Evolutionary conservation across 768 basidiomycete genomes (phyloP), one percentile per base, ranked within the genome.

Genomic region (Crassisporium funariophilum): DNA sequence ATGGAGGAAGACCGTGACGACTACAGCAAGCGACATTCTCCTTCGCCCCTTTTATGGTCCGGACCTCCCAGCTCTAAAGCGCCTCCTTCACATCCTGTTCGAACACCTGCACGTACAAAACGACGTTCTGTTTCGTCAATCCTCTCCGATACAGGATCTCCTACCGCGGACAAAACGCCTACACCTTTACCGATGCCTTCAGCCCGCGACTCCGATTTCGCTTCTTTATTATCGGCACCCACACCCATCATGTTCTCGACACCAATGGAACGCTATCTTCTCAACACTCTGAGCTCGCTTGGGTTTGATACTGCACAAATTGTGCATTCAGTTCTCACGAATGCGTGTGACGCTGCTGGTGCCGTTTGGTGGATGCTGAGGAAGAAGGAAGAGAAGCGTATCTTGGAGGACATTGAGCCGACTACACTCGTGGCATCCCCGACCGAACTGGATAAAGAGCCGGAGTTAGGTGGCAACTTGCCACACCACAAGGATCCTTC

Each of bases 301-400:
- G 95, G 97, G 0, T 83, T 99, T 50, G 97, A 98, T 65, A 91
- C 88, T 0, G 91, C 89, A 12, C 95, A 99, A 68, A 86, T 98
- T 40, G 86, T 87, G n/a, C 95, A 98, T 63, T 91, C 88, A 0
- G 97, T 98, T 10, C 74, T 89, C 36, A 85, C 78, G 21, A 83
- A 98, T 66, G 95, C 95, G 0, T 99, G 95, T 59, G 95, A 99
- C 66, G 80, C 89, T 0, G 79, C 88, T 10, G 88, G 92, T 7
- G 91, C 95, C 1, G 68, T 91, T 6, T 99, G 95, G 95, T 99
- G 97, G 97, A 91, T 95, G 79, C 72, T 98, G 39, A 87, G 84
- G 64, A 81, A 84, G 63, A 94, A 84, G 58, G 80, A 83, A 15
- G 93, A 81, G 73, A 82, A 67, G 53, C 78, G 75, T 35, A 74